Base-by-base conservation (phyloP, 192 early-diverging fungal species). In the Podochytrium sp. region DNA sequence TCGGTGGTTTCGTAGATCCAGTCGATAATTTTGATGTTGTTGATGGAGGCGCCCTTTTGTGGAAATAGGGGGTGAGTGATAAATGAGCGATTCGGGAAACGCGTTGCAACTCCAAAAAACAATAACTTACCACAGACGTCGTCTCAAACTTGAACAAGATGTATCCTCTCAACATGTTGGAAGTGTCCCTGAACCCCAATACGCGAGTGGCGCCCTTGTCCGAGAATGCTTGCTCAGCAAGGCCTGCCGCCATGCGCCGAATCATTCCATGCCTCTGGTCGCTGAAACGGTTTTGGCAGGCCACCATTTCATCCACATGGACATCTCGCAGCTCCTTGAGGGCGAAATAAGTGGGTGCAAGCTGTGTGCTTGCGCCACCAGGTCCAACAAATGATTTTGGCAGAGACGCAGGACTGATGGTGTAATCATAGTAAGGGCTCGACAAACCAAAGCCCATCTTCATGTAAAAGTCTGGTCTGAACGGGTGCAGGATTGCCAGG, bases 361-460 rank as follows among this genome's bases (percentile, higher is more conserved):
- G 3, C 20, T 55, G 7, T 0, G 7, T 55, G 23, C 52, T 10
- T 55, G 7, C 52, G 10, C 52, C 52, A 55, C 25, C 52, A n/a
- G n/a, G 41, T 1, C 6, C 3, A 5, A 30, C 25, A 7, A 35
- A 35, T 30, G 7, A 23, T 47, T 25, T 47, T 41, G 63, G 63
- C 12, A 65, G n/a, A 2, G 39, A 47, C 0, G 66, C 49, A 51
- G 66, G 66, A 35, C 16, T 35, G n/a, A 68, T 55, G 12, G 20
- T 41, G 30, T 68, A 68, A 53, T 68, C 66, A 33, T 53, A 55
- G 39, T 38, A 68, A 27, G 66, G 51, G 37, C 29, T 34, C 27
- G 66, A 51, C 2, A 53, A 27, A 4, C 71, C 71, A n/a, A 72
- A 72, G 6, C 71, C 71, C 71, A 72, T 72, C 2, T 41, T 5